Base-by-base conservation (phyloP, 1,284 basidiomycete species). In the Pyrrhoderma lamaoense region DNA sequence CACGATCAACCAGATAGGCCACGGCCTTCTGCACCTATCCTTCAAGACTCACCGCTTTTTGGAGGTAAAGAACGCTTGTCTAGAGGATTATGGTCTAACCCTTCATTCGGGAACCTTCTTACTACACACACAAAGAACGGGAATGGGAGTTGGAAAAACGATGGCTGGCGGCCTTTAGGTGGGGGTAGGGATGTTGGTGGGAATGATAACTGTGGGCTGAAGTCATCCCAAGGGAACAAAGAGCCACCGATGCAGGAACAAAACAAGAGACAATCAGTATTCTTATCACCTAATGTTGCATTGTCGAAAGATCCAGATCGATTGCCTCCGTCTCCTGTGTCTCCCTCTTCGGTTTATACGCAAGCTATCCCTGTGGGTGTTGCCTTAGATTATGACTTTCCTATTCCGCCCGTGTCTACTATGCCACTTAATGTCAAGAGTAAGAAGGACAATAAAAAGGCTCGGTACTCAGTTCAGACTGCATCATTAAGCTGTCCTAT, bases 61-160 rank as follows among this genome's bases (percentile, higher is more conserved):
- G 85, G 85, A 14, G 85, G 85, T 2, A 79, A 80, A 58, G 84
- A 87, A 61, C 67, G 76, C 22, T 66, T 74, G 37, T 85, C 84
- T 1, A 65, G 70, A 16, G 65, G 70, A 22, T 27, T 56, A 8
- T 56, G 54, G 54, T 23, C 50, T 42, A 50, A 52, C 31, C 54
- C 50, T 21, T 56, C 54, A 3, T 56, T 52, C 34, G 43, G 42
- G 9, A 52, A 52, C n/a, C 27, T 52, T n/a, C 67, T 71, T 55
- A 70, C 69, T 11, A 58, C 56, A 35, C 59, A 57, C 23, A 71
- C 69, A 49, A 67, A 66, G 14, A 71, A 45, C 70, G 38, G 38
- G 21, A 40, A 40, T 40, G 38, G 38, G 21, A 31, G 11, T 11
- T 65, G 47, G 68, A 68, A 9, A 64, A 50, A 34, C n/a, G 36